These are phyloP conservation scores for Vitis rupestris DNA, from an alignment of 164 flowering plant species.

Conservation along the genomic window DNA sequence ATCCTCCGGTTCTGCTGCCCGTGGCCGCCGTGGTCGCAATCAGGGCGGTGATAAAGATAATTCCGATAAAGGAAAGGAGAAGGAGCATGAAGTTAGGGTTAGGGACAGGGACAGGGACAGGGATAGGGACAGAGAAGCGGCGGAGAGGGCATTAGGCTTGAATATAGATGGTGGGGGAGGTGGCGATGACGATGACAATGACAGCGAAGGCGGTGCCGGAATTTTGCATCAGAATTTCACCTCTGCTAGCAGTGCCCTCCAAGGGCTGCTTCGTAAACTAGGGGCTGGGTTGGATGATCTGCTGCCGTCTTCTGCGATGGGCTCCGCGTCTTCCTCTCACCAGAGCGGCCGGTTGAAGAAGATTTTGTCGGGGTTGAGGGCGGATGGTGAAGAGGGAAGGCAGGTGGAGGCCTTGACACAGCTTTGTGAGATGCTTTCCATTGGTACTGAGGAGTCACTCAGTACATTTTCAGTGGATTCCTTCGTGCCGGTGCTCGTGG, in stretches of 20 bases:
- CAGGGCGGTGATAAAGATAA: conserved; percentile 39
- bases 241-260: conserved; percentile 90
- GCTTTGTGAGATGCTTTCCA: conserved; percentile 93
- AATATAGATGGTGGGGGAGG: conserved; percentile 45
- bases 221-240: conserved; percentile 77
- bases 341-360: conserved; percentile 90
- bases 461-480: conserved; percentile 96
- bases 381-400: conserved; percentile 95
- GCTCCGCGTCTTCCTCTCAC: conserved; percentile 72
- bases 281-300: conserved; percentile 96
- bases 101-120: conserved; percentile 41
- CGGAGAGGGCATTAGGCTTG: conserved; percentile 45
- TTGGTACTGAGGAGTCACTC: conserved; percentile 93
- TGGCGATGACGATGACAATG: conserved; percentile 60
- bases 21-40: conserved; percentile 46
- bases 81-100: conserved; percentile 75
- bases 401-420: conserved; percentile 96
- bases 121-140: conserved; percentile 36
- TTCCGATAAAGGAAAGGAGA: conserved; percentile 86
- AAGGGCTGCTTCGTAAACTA: conserved; percentile 79
- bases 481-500: conserved; percentile 92
- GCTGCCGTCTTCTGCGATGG: conserved; percentile 66
- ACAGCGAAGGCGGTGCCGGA: conserved; percentile 73
- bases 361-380: conserved; percentile 81
- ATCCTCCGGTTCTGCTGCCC: conserved; percentile 56